Percentiles rank a stretch among this genome's conserved stretches.
Evolutionary conservation across 805 yeast species (phyloP).

Genomic region (Diddensiella caesifluorescens): DNA sequence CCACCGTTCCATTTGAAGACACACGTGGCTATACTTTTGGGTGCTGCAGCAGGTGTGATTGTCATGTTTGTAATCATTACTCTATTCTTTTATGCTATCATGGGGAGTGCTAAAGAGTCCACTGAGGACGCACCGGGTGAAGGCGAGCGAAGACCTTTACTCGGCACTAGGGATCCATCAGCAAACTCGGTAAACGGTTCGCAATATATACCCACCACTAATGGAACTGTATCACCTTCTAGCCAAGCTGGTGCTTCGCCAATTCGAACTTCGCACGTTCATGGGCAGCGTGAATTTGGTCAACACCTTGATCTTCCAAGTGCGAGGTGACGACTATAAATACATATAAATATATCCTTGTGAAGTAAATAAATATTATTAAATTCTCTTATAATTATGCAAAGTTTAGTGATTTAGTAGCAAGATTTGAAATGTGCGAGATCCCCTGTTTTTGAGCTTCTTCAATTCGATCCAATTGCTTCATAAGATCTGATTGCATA

Average conservation of each 20-base stretch:
- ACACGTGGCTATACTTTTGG: slow-evolving; percentile 29
- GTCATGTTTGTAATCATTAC: slow-evolving; percentile 16
- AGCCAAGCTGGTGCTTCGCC: slow-evolving; percentile 19
- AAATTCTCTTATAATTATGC: not conserved
- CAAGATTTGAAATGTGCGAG: not conserved
- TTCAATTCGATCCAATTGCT: not conserved
- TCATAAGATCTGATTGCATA: not conserved
- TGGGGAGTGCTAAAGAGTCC: slow-evolving; percentile 10
- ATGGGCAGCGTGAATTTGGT: slow-evolving; percentile 29
- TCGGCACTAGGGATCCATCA: slow-evolving; percentile 4
- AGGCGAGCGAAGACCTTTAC: slow-evolving; percentile 13
- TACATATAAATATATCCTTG: not conserved
- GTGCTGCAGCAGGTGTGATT: slow-evolving; percentile 28
- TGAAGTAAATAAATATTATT: not conserved
- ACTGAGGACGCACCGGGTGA: slow-evolving; percentile 3
- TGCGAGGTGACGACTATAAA: not conserved
- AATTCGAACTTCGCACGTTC: slow-evolving; percentile 25
- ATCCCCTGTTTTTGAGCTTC: not conserved
- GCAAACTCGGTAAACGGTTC: not conserved
- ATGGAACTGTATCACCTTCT: not conserved
- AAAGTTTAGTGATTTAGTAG: not conserved
- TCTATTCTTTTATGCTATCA: slow-evolving; percentile 12
- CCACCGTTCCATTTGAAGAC: slow-evolving; percentile 30
- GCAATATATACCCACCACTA: not conserved
- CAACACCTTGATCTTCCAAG: slow-evolving; percentile 26